Evolutionary conservation across 1,284 basidiomycete species (phyloP), one percentile per base, ranked within the genome.

Genomic region (Ustilago hordei): DNA sequence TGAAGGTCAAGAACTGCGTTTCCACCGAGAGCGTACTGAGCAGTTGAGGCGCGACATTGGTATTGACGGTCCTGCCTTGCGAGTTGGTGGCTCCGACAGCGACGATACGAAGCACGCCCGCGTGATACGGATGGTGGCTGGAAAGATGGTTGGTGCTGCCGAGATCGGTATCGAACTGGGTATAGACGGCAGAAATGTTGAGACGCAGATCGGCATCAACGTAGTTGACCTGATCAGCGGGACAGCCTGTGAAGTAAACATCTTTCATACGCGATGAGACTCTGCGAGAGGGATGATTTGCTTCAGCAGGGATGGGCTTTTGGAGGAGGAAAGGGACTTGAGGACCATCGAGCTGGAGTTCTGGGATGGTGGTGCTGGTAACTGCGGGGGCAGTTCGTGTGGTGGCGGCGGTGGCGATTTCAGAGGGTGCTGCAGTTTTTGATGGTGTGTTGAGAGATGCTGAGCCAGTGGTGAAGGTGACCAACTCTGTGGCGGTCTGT

Each of bases 151-250:
- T 36, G n/a, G 34, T 36, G 39, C 56, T 60, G 53, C 36, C 53
- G 39, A 64, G 63, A 13, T 60, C 62, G 47, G 69, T 34, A 28
- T 84, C 81, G 67, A 82, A 76, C 38, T 84, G 82, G 43, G 75
- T 69, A 52, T 82, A 84, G 28, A 84, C 75, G 48, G 81, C 73
- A n/a, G 81, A 82, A 56, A 84, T 66, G 71, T 84, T 84, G 81
- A 84, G 57, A n/a, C 81, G 68, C 28, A 66, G 36, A 17, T 68
- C 57, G 11, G 81, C 35, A 34, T 77, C 76, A 45, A 75, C 73
- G 32, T 77, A 69, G 39, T 77, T 64, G 39, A 67, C 62, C 31
- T 61, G 55, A 47, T 71, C 69, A 31, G 68, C 65, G 7, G 69
- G 62, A 39, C 81, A 82, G 39, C 75, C 78, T 8, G 75, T 72